Percentiles rank a stretch among this genome's conserved stretches.
These are phyloP conservation scores for Dictyostelium citrinum DNA, from an alignment of 78 protist genomes.

Conservation along the genomic window DNA sequence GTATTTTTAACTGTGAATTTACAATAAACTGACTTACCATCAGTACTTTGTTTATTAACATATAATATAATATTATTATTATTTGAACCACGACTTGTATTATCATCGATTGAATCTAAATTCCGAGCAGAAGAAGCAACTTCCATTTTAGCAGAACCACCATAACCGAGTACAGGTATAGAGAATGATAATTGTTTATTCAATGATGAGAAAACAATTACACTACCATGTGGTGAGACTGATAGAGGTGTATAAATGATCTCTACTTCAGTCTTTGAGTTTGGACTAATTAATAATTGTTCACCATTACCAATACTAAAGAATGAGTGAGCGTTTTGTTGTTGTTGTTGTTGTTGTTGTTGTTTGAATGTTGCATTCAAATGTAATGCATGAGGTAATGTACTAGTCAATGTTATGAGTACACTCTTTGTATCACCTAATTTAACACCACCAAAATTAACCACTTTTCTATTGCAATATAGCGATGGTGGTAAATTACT, in stretches of 20 bases:
- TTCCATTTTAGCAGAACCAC: slow-evolving; percentile 30
- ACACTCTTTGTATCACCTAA: slow-evolving; percentile 19
- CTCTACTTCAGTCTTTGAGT: neutral
- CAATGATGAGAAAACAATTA: neutral
- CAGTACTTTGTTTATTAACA: slow-evolving; percentile 1
- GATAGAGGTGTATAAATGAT: slow-evolving; percentile 31
- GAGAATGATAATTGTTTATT: neutral
- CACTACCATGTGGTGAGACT: slow-evolving; percentile 13
- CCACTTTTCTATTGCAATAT: slow-evolving; percentile 10
- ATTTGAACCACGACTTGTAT: neutral
- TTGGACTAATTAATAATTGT: slow-evolving; percentile 10
- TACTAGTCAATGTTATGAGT: neutral
- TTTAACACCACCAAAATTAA: slow-evolving; percentile 59
- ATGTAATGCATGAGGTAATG: slow-evolving; percentile 2
- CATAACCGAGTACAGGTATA: slow-evolving; percentile 36
- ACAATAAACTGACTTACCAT: neutral
- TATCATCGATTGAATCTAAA: neutral
- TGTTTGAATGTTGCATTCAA: neutral
- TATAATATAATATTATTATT: neutral
- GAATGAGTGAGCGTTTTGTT: no score
- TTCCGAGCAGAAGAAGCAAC: slow-evolving; percentile 9
- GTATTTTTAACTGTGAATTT: slow-evolving; percentile 8
- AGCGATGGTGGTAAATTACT: neutral
- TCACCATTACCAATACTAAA: neutral
- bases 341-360: no score